These are phyloP conservation scores for Citrus reticulata DNA, from an alignment of 345 rosid genomes.

Conservation along the genomic window DNA sequence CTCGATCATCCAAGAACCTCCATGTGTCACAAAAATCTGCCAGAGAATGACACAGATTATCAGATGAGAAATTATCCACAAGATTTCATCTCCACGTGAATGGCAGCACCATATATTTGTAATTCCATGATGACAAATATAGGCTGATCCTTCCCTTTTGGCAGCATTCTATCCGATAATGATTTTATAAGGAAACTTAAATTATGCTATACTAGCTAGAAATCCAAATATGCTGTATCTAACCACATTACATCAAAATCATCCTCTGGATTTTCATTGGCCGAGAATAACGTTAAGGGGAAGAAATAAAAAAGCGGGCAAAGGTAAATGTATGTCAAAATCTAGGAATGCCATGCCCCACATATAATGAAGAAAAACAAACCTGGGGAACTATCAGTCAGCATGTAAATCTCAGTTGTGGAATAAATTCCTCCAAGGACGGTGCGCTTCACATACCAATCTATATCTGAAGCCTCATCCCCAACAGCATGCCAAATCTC, in stretches of 20 bases:
- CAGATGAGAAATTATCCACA: neutral
- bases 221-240: neutral
- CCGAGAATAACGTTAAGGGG: neutral
- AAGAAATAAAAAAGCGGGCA: neutral
- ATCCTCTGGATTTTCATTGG: neutral
- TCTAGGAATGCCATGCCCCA: neutral
- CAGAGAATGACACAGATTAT: conserved; percentile 8
- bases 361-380: conserved; percentile 2
- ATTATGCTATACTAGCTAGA: neutral
- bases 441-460: conserved; percentile 91
- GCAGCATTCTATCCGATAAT: neutral
- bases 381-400: conserved; percentile 91
- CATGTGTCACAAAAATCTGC: conserved; percentile 74
- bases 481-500: conserved; percentile 89
- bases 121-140: neutral
- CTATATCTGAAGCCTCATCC: conserved; percentile 66
- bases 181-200: neutral
- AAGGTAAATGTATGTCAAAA: neutral
- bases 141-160: neutral
- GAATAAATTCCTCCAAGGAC: conserved; percentile 93
- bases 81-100: neutral
- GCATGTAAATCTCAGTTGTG: conserved; percentile 92
- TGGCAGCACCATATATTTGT: neutral
- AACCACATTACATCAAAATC: neutral
- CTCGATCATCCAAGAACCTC: conserved; percentile 76